Evolutionary conservation across 768 basidiomycete genomes (phyloP).

Genomic region (Erythrobasidium yunnanense): DNA sequence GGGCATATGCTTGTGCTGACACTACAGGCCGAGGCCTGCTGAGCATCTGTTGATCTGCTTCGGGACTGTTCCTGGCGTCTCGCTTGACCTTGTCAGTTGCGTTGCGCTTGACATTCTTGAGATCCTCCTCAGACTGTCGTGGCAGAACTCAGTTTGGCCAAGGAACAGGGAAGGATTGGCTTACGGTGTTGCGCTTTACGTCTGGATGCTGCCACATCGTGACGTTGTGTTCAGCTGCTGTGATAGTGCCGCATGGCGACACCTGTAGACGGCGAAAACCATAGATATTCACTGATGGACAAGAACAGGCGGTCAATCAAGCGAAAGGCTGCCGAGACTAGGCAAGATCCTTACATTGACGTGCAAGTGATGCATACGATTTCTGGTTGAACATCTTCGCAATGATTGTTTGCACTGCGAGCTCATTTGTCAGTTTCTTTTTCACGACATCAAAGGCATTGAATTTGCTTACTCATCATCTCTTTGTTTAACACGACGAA

Average conservation of each 20-base stretch:
- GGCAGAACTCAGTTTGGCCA: no score
- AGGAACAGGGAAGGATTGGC: no score
- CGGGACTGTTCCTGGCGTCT: no score
- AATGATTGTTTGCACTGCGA: constrained; percentile 1
- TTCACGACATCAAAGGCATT: no score
- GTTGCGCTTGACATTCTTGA: constrained; percentile 21
- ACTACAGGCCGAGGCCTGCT: no score
- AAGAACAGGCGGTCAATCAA: background rate
- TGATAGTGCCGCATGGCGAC: background rate
- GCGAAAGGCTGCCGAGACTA: constrained; percentile 5
- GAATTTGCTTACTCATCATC: no score
- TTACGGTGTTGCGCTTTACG: constrained; percentile 9
- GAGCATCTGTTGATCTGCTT: no score
- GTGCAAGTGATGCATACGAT: constrained; percentile 4
- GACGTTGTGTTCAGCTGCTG: background rate
- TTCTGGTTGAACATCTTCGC: constrained; percentile 22
- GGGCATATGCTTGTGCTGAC: no score
- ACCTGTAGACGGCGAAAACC: constrained; percentile 11
- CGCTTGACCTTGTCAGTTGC: constrained; percentile 9
- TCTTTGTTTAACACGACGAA: constrained; percentile 11
- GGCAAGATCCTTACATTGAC: background rate
- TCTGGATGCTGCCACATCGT: constrained; percentile 17
- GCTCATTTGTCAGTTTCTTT: no score
- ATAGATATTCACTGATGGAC: constrained; percentile 19
- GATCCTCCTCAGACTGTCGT: constrained; percentile 3